Percentiles rank a stretch among this genome's conserved stretches.
phyloP scores from a whole-genome alignment of 164 flowering plant genomes.

The Platanus orientalis region DNA sequence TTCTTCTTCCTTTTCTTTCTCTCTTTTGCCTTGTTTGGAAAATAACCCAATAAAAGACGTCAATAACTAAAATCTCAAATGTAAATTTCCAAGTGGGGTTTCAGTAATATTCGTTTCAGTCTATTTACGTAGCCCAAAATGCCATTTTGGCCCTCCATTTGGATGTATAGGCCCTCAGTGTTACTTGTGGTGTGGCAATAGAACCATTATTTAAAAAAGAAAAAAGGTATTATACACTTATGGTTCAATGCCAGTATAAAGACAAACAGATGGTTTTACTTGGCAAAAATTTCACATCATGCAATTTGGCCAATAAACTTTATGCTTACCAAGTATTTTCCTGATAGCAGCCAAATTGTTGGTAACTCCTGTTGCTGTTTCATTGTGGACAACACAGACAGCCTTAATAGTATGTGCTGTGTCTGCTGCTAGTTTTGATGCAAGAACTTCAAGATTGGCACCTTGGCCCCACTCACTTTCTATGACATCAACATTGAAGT shows the following conservation, averaged over 20 bases:
- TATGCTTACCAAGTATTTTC: slow-evolving; percentile 64
- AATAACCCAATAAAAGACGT: too few species aligned
- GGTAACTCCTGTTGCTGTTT: slow-evolving; percentile 97
- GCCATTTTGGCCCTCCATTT: too few species aligned
- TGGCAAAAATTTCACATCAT: background rate
- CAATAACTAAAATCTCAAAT: too few species aligned
- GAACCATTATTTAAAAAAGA: too few species aligned
- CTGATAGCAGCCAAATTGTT: slow-evolving; percentile 83
- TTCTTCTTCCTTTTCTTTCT: too few species aligned
- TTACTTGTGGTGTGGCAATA: too few species aligned
- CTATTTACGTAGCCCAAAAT: too few species aligned
- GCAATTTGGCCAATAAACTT: background rate
- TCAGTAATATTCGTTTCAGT: too few species aligned
- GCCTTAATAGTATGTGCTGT: slow-evolving; percentile 86
- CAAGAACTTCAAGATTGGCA: slow-evolving; percentile 76
- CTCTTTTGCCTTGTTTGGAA: too few species aligned
- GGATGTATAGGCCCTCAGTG: too few species aligned
- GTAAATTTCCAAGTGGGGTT: too few species aligned
- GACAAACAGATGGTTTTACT: background rate
- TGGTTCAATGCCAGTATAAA: background rate
- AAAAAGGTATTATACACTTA: too few species aligned
- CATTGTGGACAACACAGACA: slow-evolving; percentile 89
- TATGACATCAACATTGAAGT: slow-evolving; percentile 85
- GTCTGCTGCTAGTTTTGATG: slow-evolving; percentile 78
- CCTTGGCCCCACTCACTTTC: slow-evolving; percentile 98